Evolutionary conservation across 148 eudicot species (phyloP).

Genomic region (Mesembryanthemum crystallinum): DNA sequence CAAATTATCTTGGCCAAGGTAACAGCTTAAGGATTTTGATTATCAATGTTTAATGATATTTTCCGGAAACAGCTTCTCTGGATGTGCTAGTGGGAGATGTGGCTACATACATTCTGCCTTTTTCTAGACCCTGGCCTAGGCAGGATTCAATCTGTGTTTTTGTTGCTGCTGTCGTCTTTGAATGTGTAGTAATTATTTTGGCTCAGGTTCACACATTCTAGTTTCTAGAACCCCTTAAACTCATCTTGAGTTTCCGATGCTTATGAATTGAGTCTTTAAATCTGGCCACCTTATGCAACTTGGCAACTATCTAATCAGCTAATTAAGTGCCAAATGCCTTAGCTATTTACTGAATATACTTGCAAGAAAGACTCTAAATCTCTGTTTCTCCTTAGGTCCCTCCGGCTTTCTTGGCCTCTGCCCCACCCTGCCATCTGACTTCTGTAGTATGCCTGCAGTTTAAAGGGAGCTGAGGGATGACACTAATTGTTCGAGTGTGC

Average conservation of each 20-base stretch:
- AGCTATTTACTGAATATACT: background rate
- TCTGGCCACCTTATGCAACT: background rate
- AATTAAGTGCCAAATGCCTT: background rate
- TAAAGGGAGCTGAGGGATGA: too few species aligned
- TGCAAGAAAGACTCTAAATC: background rate
- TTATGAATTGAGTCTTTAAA: background rate
- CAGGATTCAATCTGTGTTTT: background rate
- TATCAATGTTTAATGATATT: background rate
- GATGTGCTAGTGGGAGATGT: background rate
- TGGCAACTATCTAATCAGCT: background rate
- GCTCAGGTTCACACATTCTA: background rate
- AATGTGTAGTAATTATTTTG: background rate
- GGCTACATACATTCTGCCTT: background rate
- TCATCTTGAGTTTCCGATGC: background rate
- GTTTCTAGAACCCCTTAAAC: background rate
- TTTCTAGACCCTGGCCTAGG: background rate
- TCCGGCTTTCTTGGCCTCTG: too few species aligned
- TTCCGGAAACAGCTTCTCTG: background rate
- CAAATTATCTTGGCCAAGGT: slow-evolving; percentile 14
- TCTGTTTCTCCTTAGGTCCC: background rate
- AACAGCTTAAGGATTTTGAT: background rate
- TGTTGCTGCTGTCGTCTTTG: background rate
- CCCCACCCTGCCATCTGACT: too few species aligned
- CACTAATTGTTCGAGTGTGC: too few species aligned
- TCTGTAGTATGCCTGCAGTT: too few species aligned